These are phyloP conservation scores for Nicotiana otophora DNA, from an alignment of 257 asterid genomes.

Conservation along the genomic window DNA sequence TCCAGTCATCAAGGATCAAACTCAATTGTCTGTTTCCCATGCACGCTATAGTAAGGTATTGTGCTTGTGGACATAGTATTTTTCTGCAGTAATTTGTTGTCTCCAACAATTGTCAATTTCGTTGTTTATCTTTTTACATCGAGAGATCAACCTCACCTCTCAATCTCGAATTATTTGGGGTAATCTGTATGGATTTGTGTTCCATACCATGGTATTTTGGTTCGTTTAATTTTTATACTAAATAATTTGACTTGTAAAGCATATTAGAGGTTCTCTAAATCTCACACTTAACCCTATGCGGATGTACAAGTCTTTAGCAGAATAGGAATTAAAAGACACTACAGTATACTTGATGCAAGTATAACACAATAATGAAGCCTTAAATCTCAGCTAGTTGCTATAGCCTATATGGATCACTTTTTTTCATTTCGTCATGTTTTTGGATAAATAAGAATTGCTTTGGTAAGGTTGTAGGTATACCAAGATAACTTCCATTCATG, in stretches of 20 bases:
- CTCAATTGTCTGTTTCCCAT: slow-evolving; percentile 87
- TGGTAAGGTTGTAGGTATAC: not conserved
- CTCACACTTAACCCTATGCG: not conserved
- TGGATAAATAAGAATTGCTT: not conserved
- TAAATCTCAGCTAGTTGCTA: not conserved
- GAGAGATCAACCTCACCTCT: not conserved
- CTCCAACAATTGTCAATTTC: not conserved
- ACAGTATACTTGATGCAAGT: not conserved
- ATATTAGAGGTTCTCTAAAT: not conserved
- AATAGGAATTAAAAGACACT: not conserved
- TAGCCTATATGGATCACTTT: not conserved
- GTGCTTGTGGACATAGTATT: not conserved
- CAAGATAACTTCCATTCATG: not conserved
- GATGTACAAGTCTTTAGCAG: not conserved
- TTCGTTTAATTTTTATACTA: not conserved
- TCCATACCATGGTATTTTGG: not conserved
- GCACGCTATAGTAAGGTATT: slow-evolving; percentile 94
- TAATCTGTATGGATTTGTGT: not conserved
- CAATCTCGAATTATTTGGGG: not conserved
- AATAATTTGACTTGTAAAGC: not conserved
- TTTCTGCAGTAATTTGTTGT: not conserved
- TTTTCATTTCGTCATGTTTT: not conserved
- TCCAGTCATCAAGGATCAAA: slow-evolving; percentile 84
- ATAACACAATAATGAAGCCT: not conserved
- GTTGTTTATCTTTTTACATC: not conserved